These are phyloP conservation scores for Effrenium voratum DNA, from an alignment of 73 alveolate genomes.

Conservation along the genomic window DNA sequence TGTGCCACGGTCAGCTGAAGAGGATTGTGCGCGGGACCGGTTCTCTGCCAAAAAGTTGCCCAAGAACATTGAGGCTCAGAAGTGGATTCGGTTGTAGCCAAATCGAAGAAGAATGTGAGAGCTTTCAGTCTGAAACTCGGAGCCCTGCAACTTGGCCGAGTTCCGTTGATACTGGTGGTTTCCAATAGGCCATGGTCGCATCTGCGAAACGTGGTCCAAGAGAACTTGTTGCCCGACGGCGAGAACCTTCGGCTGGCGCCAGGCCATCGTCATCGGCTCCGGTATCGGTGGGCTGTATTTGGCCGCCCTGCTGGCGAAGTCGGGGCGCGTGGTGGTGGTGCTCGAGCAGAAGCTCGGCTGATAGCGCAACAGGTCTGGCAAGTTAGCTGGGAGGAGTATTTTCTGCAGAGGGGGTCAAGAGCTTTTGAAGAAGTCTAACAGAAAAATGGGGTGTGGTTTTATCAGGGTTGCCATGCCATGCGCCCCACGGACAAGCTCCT, in stretches of 20 bases:
- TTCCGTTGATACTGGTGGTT: too few species aligned
- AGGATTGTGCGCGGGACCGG: conserved; percentile 63
- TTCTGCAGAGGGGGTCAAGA: neutral
- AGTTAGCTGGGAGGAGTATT: neutral
- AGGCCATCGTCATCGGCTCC: conserved; percentile 40
- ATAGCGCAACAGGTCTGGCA: neutral
- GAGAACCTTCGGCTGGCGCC: too few species aligned
- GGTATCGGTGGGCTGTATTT: conserved; percentile 58
- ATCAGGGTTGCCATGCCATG: neutral
- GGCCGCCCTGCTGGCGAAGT: conserved; percentile 75
- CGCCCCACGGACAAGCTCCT: neutral
- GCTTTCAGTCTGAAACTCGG: too few species aligned
- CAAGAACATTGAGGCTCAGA: conserved; percentile 18
- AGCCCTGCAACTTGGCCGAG: too few species aligned
- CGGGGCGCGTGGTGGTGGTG: conserved; percentile 81
- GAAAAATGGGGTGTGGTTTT: too few species aligned
- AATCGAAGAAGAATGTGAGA: neutral
- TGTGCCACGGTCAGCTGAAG: conserved; percentile 41
- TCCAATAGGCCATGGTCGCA: too few species aligned
- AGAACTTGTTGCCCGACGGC: too few species aligned
- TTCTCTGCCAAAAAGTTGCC: conserved; percentile 54
- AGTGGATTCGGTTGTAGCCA: neutral
- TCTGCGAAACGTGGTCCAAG: too few species aligned
- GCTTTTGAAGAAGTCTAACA: too few species aligned
- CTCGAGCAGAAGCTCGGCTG: conserved; percentile 36